Evolutionary conservation across 192 early-diverging fungal genomes (phyloP), one percentile per base, ranked within the genome.

Genomic region (Rhizoclosmatium sp.): DNA sequence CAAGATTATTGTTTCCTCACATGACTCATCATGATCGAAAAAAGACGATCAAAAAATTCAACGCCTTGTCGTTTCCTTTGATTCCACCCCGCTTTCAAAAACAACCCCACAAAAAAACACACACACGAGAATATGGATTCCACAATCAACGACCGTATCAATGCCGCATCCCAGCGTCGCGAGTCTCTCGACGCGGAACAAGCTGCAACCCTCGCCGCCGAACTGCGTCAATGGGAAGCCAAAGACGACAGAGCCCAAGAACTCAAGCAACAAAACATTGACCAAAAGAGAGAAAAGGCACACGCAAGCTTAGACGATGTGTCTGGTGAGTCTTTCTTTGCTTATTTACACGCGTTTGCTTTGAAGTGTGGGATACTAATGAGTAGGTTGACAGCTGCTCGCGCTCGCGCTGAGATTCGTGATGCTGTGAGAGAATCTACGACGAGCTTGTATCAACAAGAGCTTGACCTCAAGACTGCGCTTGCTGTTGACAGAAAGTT

Each of bases 241-340:
- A 68, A 68, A 41, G 42, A 16, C 0, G 66, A 68, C 9, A 40
- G 16, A 5, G 66, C 66, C 31, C 14, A 46, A 7, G 66, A 68
- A 46, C 45, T 68, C n/a, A 68, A 68, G 47, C 19, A 44, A 46
- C 10, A 68, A 46, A 5, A 14, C 14, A 48, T 68, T 44, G 66
- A 68, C 12, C 31, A 68, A 40, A 68, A 68, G 66, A 68, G 66
- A 68, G 40, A 9, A 16, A 40, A 46, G 19, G 66, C 66, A 12
- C 66, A 68, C 23, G 66, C 66, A 41, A 47, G 42, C 45, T 46
- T 68, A 10, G 66, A 68, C 7, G 66, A 68, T 44, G 66, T 48
- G 42, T 19, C 21, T 44, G 66, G 66, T 68, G 40, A 68, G 19
- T 19, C 14, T 40, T 46, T 68, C 60, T 62, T 21, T 40, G 4